A percentile compares a stretch with the other conserved stretches of the same genome.
Conservation (phyloP, 2,329 filamentous ascomycete species). For the Peltaster fructicola region DNA sequence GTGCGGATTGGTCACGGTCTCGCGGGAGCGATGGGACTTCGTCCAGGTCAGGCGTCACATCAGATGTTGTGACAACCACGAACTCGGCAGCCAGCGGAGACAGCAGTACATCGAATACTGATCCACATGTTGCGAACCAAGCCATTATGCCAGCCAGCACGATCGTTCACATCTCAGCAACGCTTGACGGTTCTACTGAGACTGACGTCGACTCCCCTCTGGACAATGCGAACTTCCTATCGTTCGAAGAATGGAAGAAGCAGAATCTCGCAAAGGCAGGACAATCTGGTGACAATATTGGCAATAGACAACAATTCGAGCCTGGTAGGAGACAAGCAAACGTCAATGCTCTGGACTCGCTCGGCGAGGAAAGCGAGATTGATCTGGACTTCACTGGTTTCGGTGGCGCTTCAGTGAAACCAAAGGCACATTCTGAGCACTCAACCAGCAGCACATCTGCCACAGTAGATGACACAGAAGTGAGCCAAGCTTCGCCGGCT, state of each 20-base stretch:
- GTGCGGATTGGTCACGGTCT: constrained; percentile 39
- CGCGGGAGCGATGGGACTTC: constrained; percentile 1
- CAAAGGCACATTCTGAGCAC: constrained; percentile 1
- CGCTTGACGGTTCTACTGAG: constrained; percentile 27
- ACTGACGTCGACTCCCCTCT: constrained; percentile 46
- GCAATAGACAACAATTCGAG: constrained; percentile 23
- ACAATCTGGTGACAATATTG: constrained; percentile 55
- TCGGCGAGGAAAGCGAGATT: constrained; percentile 83
- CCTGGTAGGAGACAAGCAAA: constrained; percentile 34
- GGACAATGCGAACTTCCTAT: constrained; percentile 71
- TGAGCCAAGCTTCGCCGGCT: neutral
- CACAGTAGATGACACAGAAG: neutral
- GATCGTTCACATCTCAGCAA: constrained; percentile 7
- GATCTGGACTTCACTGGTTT: constrained; percentile 53
- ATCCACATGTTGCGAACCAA: constrained; percentile 1
- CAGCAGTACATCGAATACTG: neutral
- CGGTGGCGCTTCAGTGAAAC: constrained; percentile 21
- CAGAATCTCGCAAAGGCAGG: constrained; percentile 75
- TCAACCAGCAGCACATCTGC: neutral
- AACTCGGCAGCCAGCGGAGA: neutral
- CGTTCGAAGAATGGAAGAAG: constrained; percentile 96
- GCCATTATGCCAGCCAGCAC: constrained; percentile 2
- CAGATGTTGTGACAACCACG: neutral
- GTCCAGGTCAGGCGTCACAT: neutral
- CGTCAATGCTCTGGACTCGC: constrained; percentile 53